Evolutionary conservation across 352 stramenopile genomes (phyloP).

Genomic region (Blastocystis hominis): DNA sequence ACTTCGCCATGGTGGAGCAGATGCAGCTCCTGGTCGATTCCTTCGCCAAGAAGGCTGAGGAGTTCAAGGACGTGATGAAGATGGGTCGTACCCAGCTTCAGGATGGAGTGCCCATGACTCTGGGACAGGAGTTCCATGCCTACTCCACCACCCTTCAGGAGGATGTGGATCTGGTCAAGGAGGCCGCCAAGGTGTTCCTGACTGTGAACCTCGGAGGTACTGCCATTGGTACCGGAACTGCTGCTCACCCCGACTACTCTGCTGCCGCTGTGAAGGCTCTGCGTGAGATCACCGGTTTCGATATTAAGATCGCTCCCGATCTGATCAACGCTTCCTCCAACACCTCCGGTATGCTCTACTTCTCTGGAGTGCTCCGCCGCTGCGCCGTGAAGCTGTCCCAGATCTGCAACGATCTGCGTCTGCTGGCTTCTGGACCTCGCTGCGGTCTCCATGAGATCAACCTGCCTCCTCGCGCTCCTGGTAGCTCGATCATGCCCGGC

Average conservation of each 20-base stretch:
- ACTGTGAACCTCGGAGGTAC: conserved; percentile 67
- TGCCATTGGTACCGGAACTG: conserved; percentile 66
- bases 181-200: conserved; percentile 64
- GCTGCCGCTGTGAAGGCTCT: conserved; percentile 68
- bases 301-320: conserved; percentile 88
- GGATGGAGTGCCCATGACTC: conserved; percentile 75
- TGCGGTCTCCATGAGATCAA: too few species aligned
- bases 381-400: too few species aligned
- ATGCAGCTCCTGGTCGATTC: conserved; percentile 60
- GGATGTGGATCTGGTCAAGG: conserved; percentile 79
- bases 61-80: conserved; percentile 65
- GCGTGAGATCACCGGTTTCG: conserved; percentile 76
- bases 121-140: too few species aligned
- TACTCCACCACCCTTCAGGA: conserved; percentile 81
- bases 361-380: conserved; percentile 17
- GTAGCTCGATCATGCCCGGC: too few species aligned
- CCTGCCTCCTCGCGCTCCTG: too few species aligned
- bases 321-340: conserved; percentile 43
- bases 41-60: conserved; percentile 63
- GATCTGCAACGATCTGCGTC: too few species aligned
- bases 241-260: conserved; percentile 61
- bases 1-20: conserved; percentile 58
- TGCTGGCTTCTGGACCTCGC: too few species aligned
- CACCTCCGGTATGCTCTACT: conserved; percentile 47
- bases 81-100: conserved; percentile 68